Evolutionary conservation across 2,329 filamentous ascomycete genomes (phyloP).

Genomic region (Colletotrichum magnum): DNA sequence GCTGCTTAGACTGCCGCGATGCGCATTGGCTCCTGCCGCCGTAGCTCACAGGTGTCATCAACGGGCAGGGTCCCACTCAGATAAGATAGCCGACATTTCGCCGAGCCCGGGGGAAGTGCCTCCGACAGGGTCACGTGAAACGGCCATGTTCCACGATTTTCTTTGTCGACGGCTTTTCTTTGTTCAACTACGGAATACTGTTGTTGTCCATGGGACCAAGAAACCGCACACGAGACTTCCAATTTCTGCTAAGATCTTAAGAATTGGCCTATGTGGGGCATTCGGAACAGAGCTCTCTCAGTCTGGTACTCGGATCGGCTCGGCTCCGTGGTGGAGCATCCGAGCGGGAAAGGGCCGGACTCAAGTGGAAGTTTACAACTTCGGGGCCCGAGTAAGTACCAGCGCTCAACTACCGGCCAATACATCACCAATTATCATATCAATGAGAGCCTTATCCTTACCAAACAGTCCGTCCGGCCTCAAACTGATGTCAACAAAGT

Average conservation of each 20-base stretch:
- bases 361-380: too few relatives aligned
- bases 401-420: background rate
- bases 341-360: too few relatives aligned
- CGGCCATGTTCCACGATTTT: too few relatives aligned
- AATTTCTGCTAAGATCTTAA: too few relatives aligned
- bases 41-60: constrained; percentile 42
- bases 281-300: too few relatives aligned
- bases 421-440: background rate
- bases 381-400: too few relatives aligned
- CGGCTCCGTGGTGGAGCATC: too few relatives aligned
- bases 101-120: background rate
- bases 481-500: background rate
- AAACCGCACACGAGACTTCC: too few relatives aligned
- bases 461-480: background rate
- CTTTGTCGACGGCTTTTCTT: background rate
- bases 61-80: constrained; percentile 12
- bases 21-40: constrained; percentile 30
- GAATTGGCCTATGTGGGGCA: too few relatives aligned
- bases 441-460: constrained; percentile 43
- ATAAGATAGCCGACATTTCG: constrained; percentile 26
- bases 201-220: too few relatives aligned
- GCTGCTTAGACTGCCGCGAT: constrained; percentile 13
- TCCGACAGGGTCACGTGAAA: constrained; percentile 6
- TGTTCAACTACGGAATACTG: background rate
- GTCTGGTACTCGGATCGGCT: too few relatives aligned